Evolutionary conservation across 176 grass and related monocot species (phyloP), one percentile per base, ranked within the genome.

Genomic region (Pontederia paniculata): DNA sequence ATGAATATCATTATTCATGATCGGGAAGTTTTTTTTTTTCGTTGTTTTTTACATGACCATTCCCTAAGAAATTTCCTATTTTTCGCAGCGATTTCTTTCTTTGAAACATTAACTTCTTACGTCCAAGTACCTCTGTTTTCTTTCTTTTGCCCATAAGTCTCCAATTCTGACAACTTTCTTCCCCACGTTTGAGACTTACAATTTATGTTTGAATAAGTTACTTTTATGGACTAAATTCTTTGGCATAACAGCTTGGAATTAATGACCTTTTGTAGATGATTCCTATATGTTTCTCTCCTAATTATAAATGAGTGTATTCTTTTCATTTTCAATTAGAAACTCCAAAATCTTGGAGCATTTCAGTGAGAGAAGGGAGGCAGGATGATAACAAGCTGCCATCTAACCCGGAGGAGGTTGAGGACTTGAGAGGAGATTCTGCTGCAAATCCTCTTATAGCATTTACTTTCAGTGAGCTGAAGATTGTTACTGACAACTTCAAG

Each of bases 381-480:
- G 64, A 54, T 10, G 50, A 17, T 17, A 67, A 50, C 49, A 67
- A 67, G 37, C 21, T 67, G n/a, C 64, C 64, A 9, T 67, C 50
- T 12, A 67, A 54, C 50, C 64, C 64, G 14, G 31, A 67, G 64
- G 64, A 67, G 43, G 64, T 67, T 2, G 64, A 67, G 25, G 64
- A 67, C 37, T 42, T 67, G 31, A 23, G 64, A 43, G 22, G 64
- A 17, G 50, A 53, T 20, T 44, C 64, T 2, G 64, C 64, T 13
- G 50, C 64, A 9, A 67, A 67, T 12, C 64, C 17, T 5, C 64
- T 67, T 12, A 54, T 44, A 54, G 28, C 48, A 12, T 67, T 67
- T 17, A 67, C 64, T 54, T 67, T 67, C 43, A 50, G 53, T 54
- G 64, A 67, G 43, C 23, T 67, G 15, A 67, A 67, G 64, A 22